These are phyloP conservation scores for Penicillium bovifimosum DNA, from an alignment of 495 filamentous ascomycete species.

Conservation along the genomic window DNA sequence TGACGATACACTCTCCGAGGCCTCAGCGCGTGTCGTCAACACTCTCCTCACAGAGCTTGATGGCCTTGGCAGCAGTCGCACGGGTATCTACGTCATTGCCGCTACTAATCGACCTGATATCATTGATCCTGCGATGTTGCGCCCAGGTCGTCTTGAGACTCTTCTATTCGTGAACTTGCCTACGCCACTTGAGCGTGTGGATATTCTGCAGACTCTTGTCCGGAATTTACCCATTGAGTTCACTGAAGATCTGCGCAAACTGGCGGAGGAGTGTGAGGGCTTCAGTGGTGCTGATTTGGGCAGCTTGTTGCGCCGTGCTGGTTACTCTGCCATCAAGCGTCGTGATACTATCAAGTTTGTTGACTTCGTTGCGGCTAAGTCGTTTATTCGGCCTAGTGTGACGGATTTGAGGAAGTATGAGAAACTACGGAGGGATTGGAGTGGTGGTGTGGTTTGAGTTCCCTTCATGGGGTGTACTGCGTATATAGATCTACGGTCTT, in stretches of 20 bases:
- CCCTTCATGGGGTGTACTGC: neutral
- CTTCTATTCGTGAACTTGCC: constrained; percentile 88
- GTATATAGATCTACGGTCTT: neutral
- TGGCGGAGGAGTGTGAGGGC: constrained; percentile 73
- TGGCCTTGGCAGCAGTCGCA: constrained; percentile 66
- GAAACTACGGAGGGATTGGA: constrained; percentile 48
- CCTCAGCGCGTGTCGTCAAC: constrained; percentile 86
- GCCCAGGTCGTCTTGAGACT: constrained; percentile 85
- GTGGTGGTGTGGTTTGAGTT: constrained; percentile 29
- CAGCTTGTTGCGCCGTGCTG: constrained; percentile 70
- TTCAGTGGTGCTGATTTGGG: constrained; percentile 89
- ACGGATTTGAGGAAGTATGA: constrained; percentile 68
- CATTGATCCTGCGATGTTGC: constrained; percentile 92
- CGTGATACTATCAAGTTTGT: constrained; percentile 52
- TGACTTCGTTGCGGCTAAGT: constrained; percentile 74
- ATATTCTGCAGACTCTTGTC: constrained; percentile 75
- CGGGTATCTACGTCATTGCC: constrained; percentile 90
- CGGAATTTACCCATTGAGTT: constrained; percentile 55
- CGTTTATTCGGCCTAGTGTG: constrained; percentile 74
- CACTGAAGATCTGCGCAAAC: constrained; percentile 38
- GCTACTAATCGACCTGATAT: constrained; percentile 95
- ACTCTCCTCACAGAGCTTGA: constrained; percentile 95
- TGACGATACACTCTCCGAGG: constrained; percentile 74
- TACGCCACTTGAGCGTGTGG: constrained; percentile 67
- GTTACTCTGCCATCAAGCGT: constrained; percentile 66